Base-by-base conservation (phyloP, 495 filamentous ascomycete genomes). In the Neurospora hispaniola region DNA sequence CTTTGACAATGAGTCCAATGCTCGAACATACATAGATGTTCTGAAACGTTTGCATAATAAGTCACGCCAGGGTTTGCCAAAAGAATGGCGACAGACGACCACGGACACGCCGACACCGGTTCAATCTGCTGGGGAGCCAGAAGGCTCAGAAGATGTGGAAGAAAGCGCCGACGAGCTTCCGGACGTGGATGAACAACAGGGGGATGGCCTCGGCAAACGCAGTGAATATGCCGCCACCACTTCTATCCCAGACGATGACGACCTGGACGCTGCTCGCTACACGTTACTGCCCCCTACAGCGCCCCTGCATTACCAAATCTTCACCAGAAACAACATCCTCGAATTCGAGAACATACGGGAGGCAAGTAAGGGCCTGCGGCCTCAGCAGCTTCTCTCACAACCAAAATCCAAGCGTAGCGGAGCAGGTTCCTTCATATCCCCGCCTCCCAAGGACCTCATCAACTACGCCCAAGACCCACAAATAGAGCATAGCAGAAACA, bases 1-100 rank as follows among this genome's bases (percentile, higher is more conserved):
- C 40, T 93, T 92, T 78, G 81, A 85, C 74, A 84, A 80, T n/a
- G 72, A 76, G 18, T 79, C 81, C n/a, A 83, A 87, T 31, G 90
- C 90, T 1, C 59, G 75, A 8, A 83, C 83, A 9, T 93, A 92
- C 81, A 81, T 83, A 31, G 78, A 82, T 42, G 79, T 87, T 41
- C 81, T 86, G 9, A 73, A 74, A 16, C 78, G 80, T 5, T 78
- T 89, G 5, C 86, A 88, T 78, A 74, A 73, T 2, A 74, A 89
- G 6, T 76, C 81, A n/a, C 78, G 78, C 69, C 62, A 73, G 12
- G 75, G 82, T 71, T 79, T 81, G 10, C 80, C 81, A 10, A 68
- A 73, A 2, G 73, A 73, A 66, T 66, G 54, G 54, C 54, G 31
- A 38, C 27, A 16, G 14, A 9, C 18, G 14, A 9, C 12, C 54